Percentiles rank a stretch among this genome's conserved stretches.
Conservation (phyloP, 2,329 filamentous ascomycete genomes). For the Myriosclerotinia curreyana region DNA sequence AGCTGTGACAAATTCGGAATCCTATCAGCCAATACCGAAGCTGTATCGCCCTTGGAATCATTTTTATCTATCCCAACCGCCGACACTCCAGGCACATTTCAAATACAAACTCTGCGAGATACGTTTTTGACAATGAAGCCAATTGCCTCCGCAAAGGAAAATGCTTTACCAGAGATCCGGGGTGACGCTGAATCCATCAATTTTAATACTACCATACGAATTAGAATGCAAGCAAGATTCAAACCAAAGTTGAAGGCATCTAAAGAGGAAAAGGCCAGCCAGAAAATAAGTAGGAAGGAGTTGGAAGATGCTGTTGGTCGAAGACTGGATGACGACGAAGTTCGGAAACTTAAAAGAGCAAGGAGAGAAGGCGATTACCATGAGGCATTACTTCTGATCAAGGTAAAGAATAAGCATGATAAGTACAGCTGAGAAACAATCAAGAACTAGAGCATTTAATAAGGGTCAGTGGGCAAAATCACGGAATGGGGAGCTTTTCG, state of each 20-base stretch:
- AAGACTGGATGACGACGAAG: conserved; percentile 78
- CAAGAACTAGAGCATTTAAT: background rate
- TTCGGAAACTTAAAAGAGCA: conserved; percentile 77
- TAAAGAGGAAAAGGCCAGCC: conserved; percentile 78
- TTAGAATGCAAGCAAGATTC: conserved; percentile 94
- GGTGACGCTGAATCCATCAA: conserved; percentile 68
- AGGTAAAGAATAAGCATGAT: conserved; percentile 90
- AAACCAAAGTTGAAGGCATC: conserved; percentile 77
- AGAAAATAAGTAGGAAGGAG: conserved; percentile 84
- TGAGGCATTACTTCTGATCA: conserved; percentile 79
- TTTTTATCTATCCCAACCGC: conserved; percentile 65
- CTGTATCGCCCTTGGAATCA: conserved; percentile 79
- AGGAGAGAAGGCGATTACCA: conserved; percentile 85
- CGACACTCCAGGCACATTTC: conserved; percentile 68
- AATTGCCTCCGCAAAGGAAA: conserved; percentile 46
- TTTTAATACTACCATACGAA: conserved; percentile 69
- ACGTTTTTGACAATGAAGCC: conserved; percentile 66
- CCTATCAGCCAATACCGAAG: conserved; percentile 72
- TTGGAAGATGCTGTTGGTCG: conserved; percentile 78
- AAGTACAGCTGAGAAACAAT: conserved; percentile 58
- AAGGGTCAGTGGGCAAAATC: background rate
- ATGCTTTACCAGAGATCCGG: conserved; percentile 60
- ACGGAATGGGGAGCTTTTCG: background rate
- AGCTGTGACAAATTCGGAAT: conserved; percentile 81
- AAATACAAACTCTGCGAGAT: conserved; percentile 69